phyloP scores from a whole-genome alignment of 1,284 basidiomycete species.

The Microbotryum silenes-acaulis region DNA sequence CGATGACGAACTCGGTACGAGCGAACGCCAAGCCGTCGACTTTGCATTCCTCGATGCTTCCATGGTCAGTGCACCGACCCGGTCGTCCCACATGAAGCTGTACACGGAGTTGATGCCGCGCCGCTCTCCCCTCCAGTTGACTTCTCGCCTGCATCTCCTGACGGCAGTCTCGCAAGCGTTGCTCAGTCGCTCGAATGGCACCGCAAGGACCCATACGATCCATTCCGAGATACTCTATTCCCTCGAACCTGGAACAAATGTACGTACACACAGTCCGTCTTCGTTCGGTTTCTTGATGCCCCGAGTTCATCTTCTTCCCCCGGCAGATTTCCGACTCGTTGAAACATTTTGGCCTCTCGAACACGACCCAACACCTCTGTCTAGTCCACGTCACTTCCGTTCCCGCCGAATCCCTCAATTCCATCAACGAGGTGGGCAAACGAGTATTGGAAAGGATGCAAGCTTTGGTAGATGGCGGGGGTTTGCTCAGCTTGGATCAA shows the following conservation, averaged over 20 bases:
- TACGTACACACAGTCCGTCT: conserved; percentile 37
- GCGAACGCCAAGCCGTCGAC: conserved; percentile 63
- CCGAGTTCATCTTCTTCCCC: too few species aligned
- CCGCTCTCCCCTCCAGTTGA: conserved; percentile 49
- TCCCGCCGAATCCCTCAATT: conserved; percentile 36
- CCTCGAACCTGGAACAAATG: conserved; percentile 76
- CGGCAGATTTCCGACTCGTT: conserved; percentile 75
- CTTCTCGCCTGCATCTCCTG: conserved; percentile 63
- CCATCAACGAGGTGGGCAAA: not conserved
- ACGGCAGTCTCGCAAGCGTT: conserved; percentile 74
- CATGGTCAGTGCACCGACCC: conserved; percentile 43
- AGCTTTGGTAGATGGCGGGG: conserved; percentile 52
- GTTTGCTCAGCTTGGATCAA: conserved; percentile 41
- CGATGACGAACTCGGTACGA: conserved; percentile 55
- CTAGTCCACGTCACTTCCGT: conserved; percentile 57
- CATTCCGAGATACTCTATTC: conserved; percentile 80
- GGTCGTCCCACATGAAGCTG: too few species aligned
- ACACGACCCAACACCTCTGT: conserved; percentile 57
- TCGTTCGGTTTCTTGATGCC: not conserved
- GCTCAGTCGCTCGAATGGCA: conserved; percentile 54
- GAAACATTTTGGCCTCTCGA: conserved; percentile 69
- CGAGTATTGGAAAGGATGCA: conserved; percentile 51
- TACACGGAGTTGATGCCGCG: not conserved
- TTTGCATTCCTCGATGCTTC: conserved; percentile 79
- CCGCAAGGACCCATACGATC: conserved; percentile 63